Evolutionary conservation across 1,284 basidiomycete species (phyloP), one percentile per base, ranked within the genome.

Genomic region (Rhodotorula glutinis): DNA sequence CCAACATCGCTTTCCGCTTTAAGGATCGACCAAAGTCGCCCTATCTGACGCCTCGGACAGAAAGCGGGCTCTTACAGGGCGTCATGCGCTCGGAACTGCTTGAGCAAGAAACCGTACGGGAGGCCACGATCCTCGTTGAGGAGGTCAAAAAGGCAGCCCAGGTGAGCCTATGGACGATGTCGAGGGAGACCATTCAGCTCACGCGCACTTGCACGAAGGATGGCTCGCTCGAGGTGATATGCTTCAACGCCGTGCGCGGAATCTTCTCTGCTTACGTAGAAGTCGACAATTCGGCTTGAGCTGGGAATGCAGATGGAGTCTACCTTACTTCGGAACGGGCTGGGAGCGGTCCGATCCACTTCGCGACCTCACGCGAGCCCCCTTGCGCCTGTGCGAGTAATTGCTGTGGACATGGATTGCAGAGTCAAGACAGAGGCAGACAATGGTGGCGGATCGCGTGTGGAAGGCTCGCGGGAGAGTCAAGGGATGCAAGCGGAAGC

Each of bases 191-290:
- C 3, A 9, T 30, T 10, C 27, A 40, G 49, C 29, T 21, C 7
- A 9, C 10, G 3, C 0, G 2, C 19, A 5, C 4, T 8, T 0
- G 19, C 59, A 69, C 62, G 41, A 27, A 2, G 57, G 59, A 0
- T 29, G 38, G 14, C 53, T 66, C 33, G 33, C 33, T 38, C 13
- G 49, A 65, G 17, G 43, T 72, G 21, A 57, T 69, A 16, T 72
- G 70, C 57, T 69, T 72, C 51, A 72, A 72, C 17, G 70, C 59
- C 19, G 70, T 72, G 4, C 38, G 70, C 33, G 70, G 70, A 23
- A 53, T 61, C 11, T 69, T 69, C 38, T 7, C 14, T 8, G 66
- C 65, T 1, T 63, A 43, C 44, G 19, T 67, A 38, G 10, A 21
- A 49, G 23, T 23, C 29, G 7, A 25, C 14, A 16, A 44, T 16